A percentile compares a stretch with the other conserved stretches of the same genome.
Evolutionary conservation across 1,139 yeast genomes (phyloP).

Genomic region (Yamadazyma sp.): DNA sequence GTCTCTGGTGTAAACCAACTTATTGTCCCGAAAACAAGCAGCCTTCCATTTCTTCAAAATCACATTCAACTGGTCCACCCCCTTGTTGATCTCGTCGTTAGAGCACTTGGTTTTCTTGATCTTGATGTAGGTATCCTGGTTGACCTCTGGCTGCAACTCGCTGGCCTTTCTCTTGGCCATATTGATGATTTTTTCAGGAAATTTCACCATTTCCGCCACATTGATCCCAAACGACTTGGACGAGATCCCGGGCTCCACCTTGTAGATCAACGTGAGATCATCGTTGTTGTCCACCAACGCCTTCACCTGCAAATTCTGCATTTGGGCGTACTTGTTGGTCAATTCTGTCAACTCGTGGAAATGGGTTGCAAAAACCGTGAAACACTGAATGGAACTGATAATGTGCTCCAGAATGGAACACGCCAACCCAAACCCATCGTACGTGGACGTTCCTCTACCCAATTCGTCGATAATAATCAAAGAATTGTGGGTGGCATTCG

Average conservation of each 20-base stretch:
- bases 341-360: constrained; percentile 91
- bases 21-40: constrained; percentile 41
- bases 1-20: constrained; percentile 26
- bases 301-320: constrained; percentile 86
- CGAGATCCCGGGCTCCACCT: constrained; percentile 88
- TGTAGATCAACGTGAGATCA: constrained; percentile 84
- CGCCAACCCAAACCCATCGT: constrained; percentile 96
- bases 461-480: constrained; percentile 90
- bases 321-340: constrained; percentile 58
- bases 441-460: constrained; percentile 95
- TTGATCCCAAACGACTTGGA: constrained; percentile 97
- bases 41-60: constrained; percentile 63
- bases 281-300: constrained; percentile 74
- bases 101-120: constrained; percentile 54
- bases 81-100: constrained; percentile 53
- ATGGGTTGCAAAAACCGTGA: constrained; percentile 92
- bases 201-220: constrained; percentile 93
- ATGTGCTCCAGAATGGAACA: constrained; percentile 93
- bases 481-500: constrained; percentile 81
- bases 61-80: constrained; percentile 54
- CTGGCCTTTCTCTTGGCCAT: constrained; percentile 95
- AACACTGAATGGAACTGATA: constrained; percentile 67
- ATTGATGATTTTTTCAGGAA: constrained; percentile 80
- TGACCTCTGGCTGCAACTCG: constrained; percentile 73
- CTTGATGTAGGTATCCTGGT: constrained; percentile 39